Evolutionary conservation across 2,329 filamentous ascomycete species (phyloP), one percentile per base, ranked within the genome.

Genomic region (Coniella vitis): DNA sequence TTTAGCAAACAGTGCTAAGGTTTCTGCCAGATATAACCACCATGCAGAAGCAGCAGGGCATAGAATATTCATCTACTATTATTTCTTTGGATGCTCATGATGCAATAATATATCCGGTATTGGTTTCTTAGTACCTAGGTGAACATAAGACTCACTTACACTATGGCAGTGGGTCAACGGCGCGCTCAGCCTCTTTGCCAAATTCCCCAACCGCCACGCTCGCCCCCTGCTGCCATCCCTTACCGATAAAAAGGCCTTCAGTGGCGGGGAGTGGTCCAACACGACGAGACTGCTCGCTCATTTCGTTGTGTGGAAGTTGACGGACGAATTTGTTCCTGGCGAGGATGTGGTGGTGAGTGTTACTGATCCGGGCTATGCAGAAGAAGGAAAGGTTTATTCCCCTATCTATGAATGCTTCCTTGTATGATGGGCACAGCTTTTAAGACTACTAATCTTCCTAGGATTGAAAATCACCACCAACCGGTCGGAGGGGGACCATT

Each of bases 261-360:
- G 14, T 20, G 42, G 29, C 31, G 20, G 42, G 4, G 25, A 32
- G 1, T 14, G 25, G 20, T 51, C 47, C 3, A 14, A 17, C 4
- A 38, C 29, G 8, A 54, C 54, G 17, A 70, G 70, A 47, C 58
- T 61, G 0, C 55, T 70, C 0, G 55, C 56, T 2, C 62, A 65
- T 20, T 55, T 69, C 22, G 70, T 69, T 55, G 55, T 63, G 2
- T 55, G 56, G 53, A 66, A 68, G 45, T 54, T 73, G 0, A 58
- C 56, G n/a, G n/a, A n/a, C 4, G 64, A 70, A 14, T 60, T 62
- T 17, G 62, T 73, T 0, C 61, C 60, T 1, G 53, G 66, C 0
- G 63, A 72, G 2, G 65, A 72, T 32, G 66, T 73, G 0, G 52
- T 71, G 7, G 59, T 77, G 36, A 77, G 75, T 45, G 51, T 73